Percentiles rank a stretch among this genome's conserved stretches.
phyloP scores from a whole-genome alignment of 2,329 filamentous ascomycete species.

The Talaromyces funiculosus region DNA sequence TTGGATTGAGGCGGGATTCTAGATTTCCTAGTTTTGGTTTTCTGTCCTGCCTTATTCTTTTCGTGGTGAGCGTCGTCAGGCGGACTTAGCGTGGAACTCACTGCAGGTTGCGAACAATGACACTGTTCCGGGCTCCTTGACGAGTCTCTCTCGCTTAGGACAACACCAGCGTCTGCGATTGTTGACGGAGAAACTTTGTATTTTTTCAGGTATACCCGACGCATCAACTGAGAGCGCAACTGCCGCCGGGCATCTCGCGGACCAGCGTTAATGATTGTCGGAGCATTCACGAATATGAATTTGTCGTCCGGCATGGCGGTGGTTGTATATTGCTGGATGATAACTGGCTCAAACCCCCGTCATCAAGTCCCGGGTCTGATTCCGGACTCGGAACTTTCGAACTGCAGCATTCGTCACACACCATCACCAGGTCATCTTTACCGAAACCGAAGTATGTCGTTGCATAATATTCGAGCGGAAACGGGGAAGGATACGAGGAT shows the following conservation, averaged over 20 bases:
- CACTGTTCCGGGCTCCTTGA: not conserved
- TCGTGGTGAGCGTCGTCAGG: not conserved
- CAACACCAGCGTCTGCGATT: not conserved
- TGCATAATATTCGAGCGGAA: not conserved
- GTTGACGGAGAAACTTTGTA: not conserved
- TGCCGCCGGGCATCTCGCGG: conserved; percentile 14
- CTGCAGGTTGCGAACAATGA: not conserved
- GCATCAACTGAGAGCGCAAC: conserved; percentile 16
- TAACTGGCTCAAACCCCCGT: not conserved
- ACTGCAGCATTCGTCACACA: not conserved
- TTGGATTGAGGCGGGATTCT: not conserved
- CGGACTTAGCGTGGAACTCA: not conserved
- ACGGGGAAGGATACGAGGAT: not conserved
- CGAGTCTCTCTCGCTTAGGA: not conserved
- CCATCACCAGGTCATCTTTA: not conserved
- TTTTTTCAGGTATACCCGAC: conserved; percentile 14
- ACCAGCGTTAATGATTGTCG: conserved; percentile 13
- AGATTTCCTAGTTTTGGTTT: not conserved
- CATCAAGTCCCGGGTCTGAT: not conserved
- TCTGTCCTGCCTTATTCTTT: not conserved
- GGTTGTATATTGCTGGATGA: not conserved
- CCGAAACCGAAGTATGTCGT: not conserved
- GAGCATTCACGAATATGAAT: conserved; percentile 16
- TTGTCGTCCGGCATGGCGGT: conserved; percentile 7
- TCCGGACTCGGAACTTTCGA: not conserved